Base-by-base conservation (phyloP, 495 filamentous ascomycete species). In the Sphaerosporella brunnea region DNA sequence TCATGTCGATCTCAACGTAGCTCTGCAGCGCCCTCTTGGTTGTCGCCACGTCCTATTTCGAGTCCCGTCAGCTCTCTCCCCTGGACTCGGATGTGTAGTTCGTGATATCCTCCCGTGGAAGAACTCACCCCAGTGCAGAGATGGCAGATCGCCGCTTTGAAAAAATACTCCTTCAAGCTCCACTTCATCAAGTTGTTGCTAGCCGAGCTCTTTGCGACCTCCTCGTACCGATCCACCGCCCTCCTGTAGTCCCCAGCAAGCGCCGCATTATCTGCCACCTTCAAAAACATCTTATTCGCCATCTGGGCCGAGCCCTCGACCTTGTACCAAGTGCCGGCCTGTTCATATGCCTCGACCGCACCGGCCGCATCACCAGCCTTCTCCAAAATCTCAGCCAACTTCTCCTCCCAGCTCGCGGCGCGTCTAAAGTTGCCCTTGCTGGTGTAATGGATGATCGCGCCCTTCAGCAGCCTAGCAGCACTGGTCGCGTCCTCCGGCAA, bases 161-260 rank as follows among this genome's bases (percentile, higher is more conserved):
- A 67, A 62, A 92, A 80, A 65, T 94, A 93, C 43, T 92, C 82
- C 63, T 93, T 93, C 47, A 94, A 79, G 13, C 77, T 84, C 73
- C 79, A 94, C 56, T 77, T 83, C 3, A 92, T 86, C 51, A 86
- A 62, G 57, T 82, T 78, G 64, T 86, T 88, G 59, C 73, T 72
- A 43, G 86, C 73, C 3, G 75, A 76, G 32, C 71, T 65, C 23
- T 72, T 43, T 25, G 80, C 81, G 32, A 93, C 80, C 54, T 76
- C 74, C 62, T 94, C 88, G 63, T 78, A 95, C 57, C 76, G 66
- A 50, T 80, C 73, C 55, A 85, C 81, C 30, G 84, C 74, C 62
- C 77, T 82, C 67, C 74, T 73, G 65, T 88, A 95, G 56, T 92
- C 80, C 38, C 64, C 70, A 47, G 82, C 81, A 9, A 92, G 64